Conservation (phyloP, 805 yeast genomes). For the Barnettozyma salicaria region DNA sequence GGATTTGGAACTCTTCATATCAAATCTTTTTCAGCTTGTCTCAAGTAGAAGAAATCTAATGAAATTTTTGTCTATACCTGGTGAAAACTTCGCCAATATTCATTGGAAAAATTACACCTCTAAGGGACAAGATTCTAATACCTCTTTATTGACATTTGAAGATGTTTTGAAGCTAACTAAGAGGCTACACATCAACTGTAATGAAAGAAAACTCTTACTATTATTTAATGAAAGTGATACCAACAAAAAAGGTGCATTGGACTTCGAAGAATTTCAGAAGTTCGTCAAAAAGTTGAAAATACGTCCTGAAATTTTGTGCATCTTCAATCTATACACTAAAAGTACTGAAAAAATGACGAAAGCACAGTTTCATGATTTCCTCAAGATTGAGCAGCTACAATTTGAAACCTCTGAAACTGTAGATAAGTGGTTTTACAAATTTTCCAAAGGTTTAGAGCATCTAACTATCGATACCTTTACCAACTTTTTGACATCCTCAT, state of each 20-base stretch:
- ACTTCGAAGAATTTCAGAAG: conserved; percentile 66
- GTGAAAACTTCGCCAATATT: conserved; percentile 53
- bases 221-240: conserved; percentile 52
- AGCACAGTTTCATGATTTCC: conserved; percentile 37
- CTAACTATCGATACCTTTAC: conserved; percentile 18
- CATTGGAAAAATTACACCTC: conserved; percentile 55
- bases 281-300: conserved; percentile 65
- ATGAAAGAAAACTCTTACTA: conserved; percentile 40
- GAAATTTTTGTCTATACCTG: conserved; percentile 57
- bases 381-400: conserved; percentile 45
- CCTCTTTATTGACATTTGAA: conserved; percentile 47
- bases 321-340: conserved; percentile 39
- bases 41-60: conserved; percentile 54
- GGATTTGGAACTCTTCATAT: conserved; percentile 49
- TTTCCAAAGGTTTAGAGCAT: conserved; percentile 17
- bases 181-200: conserved; percentile 67
- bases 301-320: conserved; percentile 51
- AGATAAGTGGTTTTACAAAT: conserved; percentile 34
- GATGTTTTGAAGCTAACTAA: conserved; percentile 63
- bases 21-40: conserved; percentile 50
- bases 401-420: conserved; percentile 25
- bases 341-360: conserved; percentile 23
- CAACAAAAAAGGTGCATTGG: conserved; percentile 44
- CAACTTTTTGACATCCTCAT: conserved; percentile 28
- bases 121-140: conserved; percentile 25